Conservation (phyloP, 768 basidiomycete species). For the Cystofilobasidium bisporidii region DNA sequence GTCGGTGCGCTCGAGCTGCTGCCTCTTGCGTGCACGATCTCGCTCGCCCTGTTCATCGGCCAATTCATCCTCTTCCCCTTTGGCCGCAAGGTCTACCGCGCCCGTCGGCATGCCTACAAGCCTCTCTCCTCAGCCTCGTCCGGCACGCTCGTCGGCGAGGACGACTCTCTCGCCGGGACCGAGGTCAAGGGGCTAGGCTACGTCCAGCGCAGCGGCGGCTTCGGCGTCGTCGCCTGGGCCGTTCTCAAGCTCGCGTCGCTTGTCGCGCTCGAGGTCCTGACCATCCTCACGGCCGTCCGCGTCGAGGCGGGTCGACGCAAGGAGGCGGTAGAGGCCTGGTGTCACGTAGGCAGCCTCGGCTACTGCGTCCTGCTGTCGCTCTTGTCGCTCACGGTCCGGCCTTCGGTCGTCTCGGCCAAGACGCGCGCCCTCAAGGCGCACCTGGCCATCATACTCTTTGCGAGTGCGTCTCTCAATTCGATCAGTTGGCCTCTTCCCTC, state of each 20-base stretch:
- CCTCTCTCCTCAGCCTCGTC: constrained; percentile 14
- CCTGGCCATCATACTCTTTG: constrained; percentile 14
- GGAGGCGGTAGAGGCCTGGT: constrained; percentile 12
- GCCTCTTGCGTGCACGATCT: neutral
- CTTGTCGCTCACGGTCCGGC: constrained; percentile 10
- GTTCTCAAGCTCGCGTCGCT: constrained; percentile 1
- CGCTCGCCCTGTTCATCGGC: neutral
- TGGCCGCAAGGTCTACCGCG: neutral
- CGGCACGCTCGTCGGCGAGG: constrained; percentile 16
- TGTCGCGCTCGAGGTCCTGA: constrained; percentile 9
- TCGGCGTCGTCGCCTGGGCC: constrained; percentile 20
- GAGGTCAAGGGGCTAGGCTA: constrained; percentile 13
- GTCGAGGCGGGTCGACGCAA: neutral
- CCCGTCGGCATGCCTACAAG: neutral
- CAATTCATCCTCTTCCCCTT: neutral
- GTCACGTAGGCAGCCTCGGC: neutral
- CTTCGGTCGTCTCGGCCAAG: constrained; percentile 13
- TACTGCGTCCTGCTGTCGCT: constrained; percentile 17
- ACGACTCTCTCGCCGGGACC: neutral
- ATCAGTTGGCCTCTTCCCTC: too few species aligned
- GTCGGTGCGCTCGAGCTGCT: neutral
- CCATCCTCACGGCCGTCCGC: constrained; percentile 1
- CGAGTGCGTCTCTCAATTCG: neutral
- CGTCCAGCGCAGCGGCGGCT: constrained; percentile 21
- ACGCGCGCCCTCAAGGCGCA: constrained; percentile 23